Conservation (phyloP, 2,329 filamentous ascomycete genomes). For the Cadophora sp. region DNA sequence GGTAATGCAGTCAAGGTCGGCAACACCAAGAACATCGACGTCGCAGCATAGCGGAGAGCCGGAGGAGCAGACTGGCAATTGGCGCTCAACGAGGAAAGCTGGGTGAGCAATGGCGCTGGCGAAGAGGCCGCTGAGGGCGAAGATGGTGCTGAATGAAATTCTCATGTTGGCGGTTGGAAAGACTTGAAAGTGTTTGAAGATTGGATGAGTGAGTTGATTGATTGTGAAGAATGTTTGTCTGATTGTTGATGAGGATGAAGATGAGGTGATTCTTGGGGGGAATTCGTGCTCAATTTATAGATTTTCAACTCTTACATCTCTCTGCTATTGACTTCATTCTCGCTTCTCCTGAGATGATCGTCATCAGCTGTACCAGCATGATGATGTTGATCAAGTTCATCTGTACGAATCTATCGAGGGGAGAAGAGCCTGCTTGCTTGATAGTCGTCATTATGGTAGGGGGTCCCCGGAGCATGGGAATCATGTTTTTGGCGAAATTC, state of each 20-base stretch:
- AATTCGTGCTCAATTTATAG: slow-evolving; percentile 30
- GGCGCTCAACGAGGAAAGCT: slow-evolving; percentile 46
- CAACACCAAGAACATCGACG: slow-evolving; percentile 64
- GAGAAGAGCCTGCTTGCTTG: slow-evolving; percentile 13
- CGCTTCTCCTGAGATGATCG: slow-evolving; percentile 7
- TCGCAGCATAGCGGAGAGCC: slow-evolving; percentile 62
- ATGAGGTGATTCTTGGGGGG: slow-evolving; percentile 21
- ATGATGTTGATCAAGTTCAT: slow-evolving; percentile 22
- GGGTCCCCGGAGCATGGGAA: background rate
- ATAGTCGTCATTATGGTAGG: slow-evolving; percentile 27
- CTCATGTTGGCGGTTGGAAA: slow-evolving; percentile 31
- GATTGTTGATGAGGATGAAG: slow-evolving; percentile 25
- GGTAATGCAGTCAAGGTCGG: slow-evolving; percentile 60
- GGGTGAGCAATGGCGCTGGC: slow-evolving; percentile 39
- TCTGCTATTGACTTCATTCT: background rate
- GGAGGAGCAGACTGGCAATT: slow-evolving; percentile 51
- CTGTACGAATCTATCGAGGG: slow-evolving; percentile 16
- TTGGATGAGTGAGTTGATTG: slow-evolving; percentile 15
- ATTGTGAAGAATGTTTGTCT: slow-evolving; percentile 17
- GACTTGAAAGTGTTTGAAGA: slow-evolving; percentile 18
- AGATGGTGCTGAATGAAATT: slow-evolving; percentile 33
- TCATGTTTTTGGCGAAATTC: slow-evolving; percentile 19
- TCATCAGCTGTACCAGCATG: slow-evolving; percentile 25
- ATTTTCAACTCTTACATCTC: slow-evolving; percentile 21
- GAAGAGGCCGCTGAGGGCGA: slow-evolving; percentile 37